phyloP scores from a whole-genome alignment of 2,329 filamentous ascomycete genomes.

The Hypomyces perniciosus region DNA sequence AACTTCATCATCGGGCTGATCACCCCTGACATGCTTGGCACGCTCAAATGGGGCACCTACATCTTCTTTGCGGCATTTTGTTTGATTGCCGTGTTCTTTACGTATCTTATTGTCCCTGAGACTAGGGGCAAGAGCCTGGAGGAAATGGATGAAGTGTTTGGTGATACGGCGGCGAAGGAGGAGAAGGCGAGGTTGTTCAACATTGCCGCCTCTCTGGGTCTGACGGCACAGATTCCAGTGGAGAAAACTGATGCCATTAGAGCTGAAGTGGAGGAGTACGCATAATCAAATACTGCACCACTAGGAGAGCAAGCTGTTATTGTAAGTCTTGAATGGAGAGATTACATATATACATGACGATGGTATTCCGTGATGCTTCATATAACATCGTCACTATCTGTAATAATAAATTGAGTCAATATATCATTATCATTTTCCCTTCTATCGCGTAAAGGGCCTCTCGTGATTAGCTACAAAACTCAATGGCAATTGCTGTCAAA shows the following conservation, averaged over 20 bases:
- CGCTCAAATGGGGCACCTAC: conserved; percentile 47
- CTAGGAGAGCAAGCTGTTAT: too few relatives aligned
- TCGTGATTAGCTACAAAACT: conserved; percentile 23
- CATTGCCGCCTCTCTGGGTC: conserved; percentile 22
- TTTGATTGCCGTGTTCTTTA: conserved; percentile 43
- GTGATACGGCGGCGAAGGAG: conserved; percentile 31
- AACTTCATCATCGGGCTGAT: conserved; percentile 32
- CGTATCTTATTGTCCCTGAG: conserved; percentile 52
- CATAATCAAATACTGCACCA: not conserved
- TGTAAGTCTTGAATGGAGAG: too few relatives aligned
- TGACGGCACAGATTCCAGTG: conserved; percentile 18
- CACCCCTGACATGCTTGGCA: conserved; percentile 44
- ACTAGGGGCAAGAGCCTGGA: conserved; percentile 50
- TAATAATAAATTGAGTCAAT: too few relatives aligned
- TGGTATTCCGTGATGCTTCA: too few relatives aligned
- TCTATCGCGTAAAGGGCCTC: not conserved
- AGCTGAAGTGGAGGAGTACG: conserved; percentile 9
- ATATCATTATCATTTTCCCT: not conserved
- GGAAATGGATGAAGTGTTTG: conserved; percentile 48
- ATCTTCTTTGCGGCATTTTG: conserved; percentile 56
- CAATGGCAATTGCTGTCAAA: conserved; percentile 21
- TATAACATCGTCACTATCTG: too few relatives aligned
- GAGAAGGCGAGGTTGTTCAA: conserved; percentile 25
- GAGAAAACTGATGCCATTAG: conserved; percentile 15
- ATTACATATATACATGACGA: too few relatives aligned